Conservation (phyloP, 2,329 filamentous ascomycete species). For the Emmonsia crescens region DNA sequence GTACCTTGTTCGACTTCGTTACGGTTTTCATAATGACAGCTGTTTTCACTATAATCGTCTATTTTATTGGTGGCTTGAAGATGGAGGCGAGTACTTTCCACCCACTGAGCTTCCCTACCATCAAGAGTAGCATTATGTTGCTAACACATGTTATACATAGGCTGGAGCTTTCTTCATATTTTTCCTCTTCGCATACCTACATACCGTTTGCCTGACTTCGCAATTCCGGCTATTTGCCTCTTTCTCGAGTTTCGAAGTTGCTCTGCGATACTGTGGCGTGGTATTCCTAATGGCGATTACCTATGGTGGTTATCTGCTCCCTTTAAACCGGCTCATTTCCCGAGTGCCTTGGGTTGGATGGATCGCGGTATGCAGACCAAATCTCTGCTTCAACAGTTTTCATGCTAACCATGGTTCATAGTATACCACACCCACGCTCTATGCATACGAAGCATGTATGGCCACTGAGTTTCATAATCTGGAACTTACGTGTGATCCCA, state of each 20-base stretch:
- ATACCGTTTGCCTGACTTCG: constrained; percentile 47
- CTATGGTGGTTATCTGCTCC: constrained; percentile 53
- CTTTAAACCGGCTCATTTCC: constrained; percentile 44
- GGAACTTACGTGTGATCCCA: constrained; percentile 44
- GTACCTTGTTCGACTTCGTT: constrained; percentile 48
- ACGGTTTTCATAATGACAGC: constrained; percentile 42
- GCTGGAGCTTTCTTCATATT: constrained; percentile 53
- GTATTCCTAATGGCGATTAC: constrained; percentile 49
- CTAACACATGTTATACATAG: constrained; percentile 15
- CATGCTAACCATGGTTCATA: constrained; percentile 17
- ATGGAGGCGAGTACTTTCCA: constrained; percentile 1
- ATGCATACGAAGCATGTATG: constrained; percentile 54
- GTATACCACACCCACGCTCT: constrained; percentile 39
- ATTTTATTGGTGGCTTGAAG: constrained; percentile 57
- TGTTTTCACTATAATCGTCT: constrained; percentile 61
- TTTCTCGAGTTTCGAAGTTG: constrained; percentile 51
- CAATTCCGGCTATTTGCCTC: constrained; percentile 54
- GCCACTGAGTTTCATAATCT: constrained; percentile 49
- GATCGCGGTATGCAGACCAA: constrained; percentile 29
- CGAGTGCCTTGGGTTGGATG: constrained; percentile 53
- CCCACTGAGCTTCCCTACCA: background rate
- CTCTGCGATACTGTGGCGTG: constrained; percentile 49
- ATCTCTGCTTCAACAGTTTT: background rate
- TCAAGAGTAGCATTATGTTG: background rate
- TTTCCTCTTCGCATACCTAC: constrained; percentile 48